A percentile compares a stretch with the other conserved stretches of the same genome.
Evolutionary conservation across 2,329 filamentous ascomycete species (phyloP).

Genomic region (Alternaria metachromatica): DNA sequence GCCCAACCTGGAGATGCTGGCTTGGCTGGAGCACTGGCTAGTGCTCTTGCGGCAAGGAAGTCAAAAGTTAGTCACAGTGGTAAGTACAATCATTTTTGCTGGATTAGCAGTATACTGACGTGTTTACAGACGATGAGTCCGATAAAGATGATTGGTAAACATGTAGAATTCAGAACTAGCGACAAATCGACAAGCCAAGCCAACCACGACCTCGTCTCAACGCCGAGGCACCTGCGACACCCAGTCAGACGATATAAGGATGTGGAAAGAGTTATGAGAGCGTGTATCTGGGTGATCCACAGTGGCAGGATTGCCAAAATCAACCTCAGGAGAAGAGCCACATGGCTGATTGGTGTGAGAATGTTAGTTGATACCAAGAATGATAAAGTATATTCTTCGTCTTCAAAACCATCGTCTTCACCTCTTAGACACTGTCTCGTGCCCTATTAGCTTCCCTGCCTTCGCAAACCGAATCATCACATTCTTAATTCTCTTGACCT

Average conservation of each 20-base stretch:
- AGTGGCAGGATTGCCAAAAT: not conserved
- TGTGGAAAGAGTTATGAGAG: not conserved
- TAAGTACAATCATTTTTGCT: conserved; percentile 55
- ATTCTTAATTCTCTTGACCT: not conserved
- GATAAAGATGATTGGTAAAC: conserved; percentile 76
- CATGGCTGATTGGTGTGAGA: not conserved
- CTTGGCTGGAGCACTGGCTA: conserved; percentile 68
- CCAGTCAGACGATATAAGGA: not conserved
- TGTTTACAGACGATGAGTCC: conserved; percentile 70
- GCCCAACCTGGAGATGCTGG: conserved; percentile 42
- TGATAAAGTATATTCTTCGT: conserved; percentile 10
- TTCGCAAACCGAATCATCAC: not conserved
- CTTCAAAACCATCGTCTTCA: not conserved
- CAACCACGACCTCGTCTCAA: not conserved
- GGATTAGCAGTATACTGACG: conserved; percentile 33
- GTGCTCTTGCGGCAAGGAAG: conserved; percentile 84
- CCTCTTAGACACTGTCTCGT: not conserved
- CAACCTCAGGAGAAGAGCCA: not conserved
- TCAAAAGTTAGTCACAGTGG: conserved; percentile 93
- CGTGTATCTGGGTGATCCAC: not conserved
- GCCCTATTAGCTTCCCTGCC: not conserved
- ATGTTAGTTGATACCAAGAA: conserved; percentile 10
- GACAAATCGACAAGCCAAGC: not conserved
- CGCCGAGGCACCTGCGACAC: not conserved
- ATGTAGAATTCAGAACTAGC: conserved; percentile 3